Conservation (phyloP, 2,329 filamentous ascomycete species). For the Aureobasidium sp. region DNA sequence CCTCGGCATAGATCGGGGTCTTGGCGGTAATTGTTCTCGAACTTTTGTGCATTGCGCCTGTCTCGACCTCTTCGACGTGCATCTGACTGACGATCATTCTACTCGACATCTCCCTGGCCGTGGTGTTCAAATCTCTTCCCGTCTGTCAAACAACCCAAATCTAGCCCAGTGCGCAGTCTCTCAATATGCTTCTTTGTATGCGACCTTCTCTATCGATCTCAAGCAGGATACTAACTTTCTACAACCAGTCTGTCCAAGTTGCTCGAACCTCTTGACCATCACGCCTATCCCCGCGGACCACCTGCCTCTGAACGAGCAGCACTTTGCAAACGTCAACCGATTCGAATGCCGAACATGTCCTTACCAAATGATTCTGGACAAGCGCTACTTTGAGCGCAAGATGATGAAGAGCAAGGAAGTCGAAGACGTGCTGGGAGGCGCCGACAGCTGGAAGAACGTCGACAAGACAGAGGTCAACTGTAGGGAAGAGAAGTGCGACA, state of each 20-base stretch:
- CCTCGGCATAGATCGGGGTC: not conserved
- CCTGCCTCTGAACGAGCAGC: constrained; percentile 32
- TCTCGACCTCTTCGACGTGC: not conserved
- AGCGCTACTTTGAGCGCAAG: constrained; percentile 74
- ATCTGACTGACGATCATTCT: not conserved
- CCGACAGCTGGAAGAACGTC: constrained; percentile 84
- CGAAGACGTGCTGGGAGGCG: constrained; percentile 84
- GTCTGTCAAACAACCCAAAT: no score
- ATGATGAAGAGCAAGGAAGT: constrained; percentile 75
- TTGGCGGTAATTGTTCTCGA: constrained; percentile 1
- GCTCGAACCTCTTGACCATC: constrained; percentile 77
- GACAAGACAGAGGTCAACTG: constrained; percentile 81
- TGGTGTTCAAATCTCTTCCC: no score
- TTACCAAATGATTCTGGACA: constrained; percentile 77
- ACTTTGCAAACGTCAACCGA: constrained; percentile 54
- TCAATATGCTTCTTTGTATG: constrained; percentile 60
- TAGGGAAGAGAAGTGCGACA: constrained; percentile 70
- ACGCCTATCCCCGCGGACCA: constrained; percentile 39
- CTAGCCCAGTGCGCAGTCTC: not conserved
- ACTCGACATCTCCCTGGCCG: not conserved
- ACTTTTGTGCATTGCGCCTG: not conserved
- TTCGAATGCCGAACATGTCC: constrained; percentile 95
- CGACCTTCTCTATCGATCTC: not conserved
- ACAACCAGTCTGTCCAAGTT: constrained; percentile 66
- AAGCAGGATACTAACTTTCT: not conserved